phyloP scores from a whole-genome alignment of 352 stramenopile genomes.

The Phytophthora colocasiae region DNA sequence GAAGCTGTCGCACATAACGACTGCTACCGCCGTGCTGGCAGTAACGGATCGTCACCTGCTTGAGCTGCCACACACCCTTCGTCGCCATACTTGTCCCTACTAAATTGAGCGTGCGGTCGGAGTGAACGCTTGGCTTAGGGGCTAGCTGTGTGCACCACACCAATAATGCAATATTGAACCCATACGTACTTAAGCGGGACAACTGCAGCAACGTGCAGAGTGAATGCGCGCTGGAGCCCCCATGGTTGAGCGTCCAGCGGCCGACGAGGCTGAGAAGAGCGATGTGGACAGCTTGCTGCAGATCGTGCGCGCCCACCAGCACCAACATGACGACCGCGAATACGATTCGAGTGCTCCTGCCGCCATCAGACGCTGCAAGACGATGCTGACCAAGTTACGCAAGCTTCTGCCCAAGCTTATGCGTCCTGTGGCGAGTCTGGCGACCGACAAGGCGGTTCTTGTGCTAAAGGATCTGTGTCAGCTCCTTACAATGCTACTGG shows the following conservation, averaged over 20 bases:
- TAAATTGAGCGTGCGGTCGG: constrained; percentile 21
- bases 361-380: constrained; percentile 64
- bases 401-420: constrained; percentile 78
- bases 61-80: constrained; percentile 79
- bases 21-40: constrained; percentile 83
- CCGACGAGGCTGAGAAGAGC: constrained; percentile 50
- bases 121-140: constrained; percentile 16
- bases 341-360: constrained; percentile 47
- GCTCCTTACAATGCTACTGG: constrained; percentile 56
- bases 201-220: constrained; percentile 3
- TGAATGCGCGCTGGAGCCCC: constrained; percentile 3
- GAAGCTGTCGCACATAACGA: constrained; percentile 76
- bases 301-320: constrained; percentile 54
- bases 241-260: constrained; percentile 12
- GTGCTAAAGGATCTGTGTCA: constrained; percentile 68
- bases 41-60: constrained; percentile 85
- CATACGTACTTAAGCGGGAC: constrained; percentile 8
- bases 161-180: neutral
- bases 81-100: constrained; percentile 59
- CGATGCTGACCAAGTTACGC: constrained; percentile 70
- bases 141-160: constrained; percentile 18
- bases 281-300: constrained; percentile 57
- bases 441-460: constrained; percentile 34
- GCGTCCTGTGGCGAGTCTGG: constrained; percentile 50
- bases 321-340: constrained; percentile 48